Evolutionary conservation across 495 filamentous ascomycete species (phyloP), one percentile per base, ranked within the genome.

Genomic region (Aspergillus incahuasiensis): DNA sequence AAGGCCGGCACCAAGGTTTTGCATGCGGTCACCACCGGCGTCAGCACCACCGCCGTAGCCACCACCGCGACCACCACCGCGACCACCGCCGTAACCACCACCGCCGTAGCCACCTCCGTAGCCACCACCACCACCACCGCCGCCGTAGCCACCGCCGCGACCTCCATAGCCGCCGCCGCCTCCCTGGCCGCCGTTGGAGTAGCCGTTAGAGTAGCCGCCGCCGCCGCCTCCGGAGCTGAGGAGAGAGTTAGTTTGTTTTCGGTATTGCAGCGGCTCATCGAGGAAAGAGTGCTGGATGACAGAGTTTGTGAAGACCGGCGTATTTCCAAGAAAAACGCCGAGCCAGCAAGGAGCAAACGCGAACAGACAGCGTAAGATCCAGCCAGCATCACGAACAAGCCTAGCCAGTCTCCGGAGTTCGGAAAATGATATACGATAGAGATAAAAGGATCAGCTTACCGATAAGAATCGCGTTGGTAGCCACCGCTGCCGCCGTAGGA

Each of bases 21-120:
- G 86, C 94, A 98, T 98, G 66, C 88, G 85, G 74, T 98, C 94
- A 71, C 90, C 90, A 59, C 89, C 86, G 55, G 77, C 82, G 48
- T 75, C 82, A 46, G 75, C 76, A 56, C 79, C 80, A 42, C 68
- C 75, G 38, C 77, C 74, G 24, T 72, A 71, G 55, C 68, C 68
- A 71, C 82, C 79, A 35, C 78, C 75, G 46, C 79, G 78, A 45
- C 79, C 77, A 19, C 80, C 77, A 19, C 74, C 74, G 34, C 43
- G 32, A 30, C 32, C 30, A 54, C 52, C 52, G 38, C 42, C 40
- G n/a, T 19, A 19, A 19, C 71, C 70, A 58, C 71, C 72, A 12
- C 69, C 78, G 58, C 78, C 68, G 56, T 74, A 75, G 54, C 81
- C 78, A 59, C 78, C 76, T 16, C 70, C 71, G 56, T 79, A 75